Base-by-base conservation (phyloP, 306 rosid species). In the Geum urbanum region DNA sequence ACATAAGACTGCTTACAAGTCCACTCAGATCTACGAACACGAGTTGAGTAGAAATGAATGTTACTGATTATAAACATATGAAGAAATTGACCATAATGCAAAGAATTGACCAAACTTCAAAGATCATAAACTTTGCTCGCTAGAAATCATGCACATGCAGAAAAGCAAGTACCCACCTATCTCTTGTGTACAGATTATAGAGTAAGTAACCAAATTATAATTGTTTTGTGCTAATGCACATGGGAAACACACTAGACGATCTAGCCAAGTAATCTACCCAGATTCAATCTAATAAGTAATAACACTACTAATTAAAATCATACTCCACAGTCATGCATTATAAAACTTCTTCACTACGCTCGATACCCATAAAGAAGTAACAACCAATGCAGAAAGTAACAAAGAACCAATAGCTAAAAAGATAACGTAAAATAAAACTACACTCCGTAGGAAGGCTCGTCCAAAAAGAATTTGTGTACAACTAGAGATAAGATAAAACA, bases 141-240 rank as follows among this genome's bases (percentile, higher is more conserved):
- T 24, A 66, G 45, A 45, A 66, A 48, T 32, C 18, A 24, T 24
- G 22, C 74, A 56, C 60, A 24, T 70, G 55, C 66, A 39, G 41
- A 69, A 69, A 69, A 69, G 72, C 41, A 39, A 52, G 37, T 55
- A 40, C 9, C 18, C 63, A 57, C 41, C 37, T 6, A n/a, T n/a
- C 62, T 19, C 19, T n/a, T 40, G 15, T 53, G 51, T 7, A 7
- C 22, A 69, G 16, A 52, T 13, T 53, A 52, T 24, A 7, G 20
- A 50, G 24, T 52, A 18, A 24, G n/a, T 18, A 75, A 75, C 35
- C 32, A n/a, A 40, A 61, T 39, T 67, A 22, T 46, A 48, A 56
- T 35, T 68, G 49, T 11, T 35, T 7, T 51, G 79, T 72, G 63
- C 73, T 2, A 49, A 27, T 6, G 77, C 92, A 83, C 83, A 79